Percentiles rank a stretch among this genome's conserved stretches.
Evolutionary conservation across 805 yeast species (phyloP).

Genomic region (Pichia scutulata): DNA sequence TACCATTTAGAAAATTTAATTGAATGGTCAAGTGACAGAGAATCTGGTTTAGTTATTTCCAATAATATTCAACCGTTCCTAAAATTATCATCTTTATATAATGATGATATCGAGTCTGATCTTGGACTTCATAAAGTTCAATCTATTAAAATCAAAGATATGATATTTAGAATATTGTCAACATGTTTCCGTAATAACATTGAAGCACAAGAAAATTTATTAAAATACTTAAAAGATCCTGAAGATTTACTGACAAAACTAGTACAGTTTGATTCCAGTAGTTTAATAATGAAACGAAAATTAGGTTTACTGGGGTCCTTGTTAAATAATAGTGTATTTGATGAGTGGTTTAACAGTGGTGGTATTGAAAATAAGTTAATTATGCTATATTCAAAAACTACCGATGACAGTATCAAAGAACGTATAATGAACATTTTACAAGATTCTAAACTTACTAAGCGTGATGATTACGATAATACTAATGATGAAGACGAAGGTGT

Average conservation of each 20-base stretch:
- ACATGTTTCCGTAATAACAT: conserved; percentile 70
- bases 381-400: conserved; percentile 15
- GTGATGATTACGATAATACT: conserved; percentile 7
- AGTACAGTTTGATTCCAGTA: conserved; percentile 5
- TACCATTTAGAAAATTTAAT: conserved; percentile 34
- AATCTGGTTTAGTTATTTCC: conserved; percentile 47
- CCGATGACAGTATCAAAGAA: conserved; percentile 23
- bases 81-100: conserved; percentile 22
- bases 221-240: conserved; percentile 14
- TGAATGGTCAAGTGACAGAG: conserved; percentile 62
- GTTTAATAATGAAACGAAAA: conserved; percentile 28
- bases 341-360: conserved; percentile 13
- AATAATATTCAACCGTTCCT: conserved; percentile 28
- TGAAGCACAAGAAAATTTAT: conserved; percentile 22
- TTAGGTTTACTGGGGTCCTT: conserved; percentile 47
- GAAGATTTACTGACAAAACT: conserved; percentile 16
- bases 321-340: conserved; percentile 31
- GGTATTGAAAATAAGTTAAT: conserved; percentile 21
- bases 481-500: conserved; percentile 7
- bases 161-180: conserved; percentile 52
- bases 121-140: conserved; percentile 12
- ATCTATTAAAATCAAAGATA: conserved; percentile 34
- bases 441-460: conserved; percentile 27
- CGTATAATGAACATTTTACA: conserved; percentile 41
- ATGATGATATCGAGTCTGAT: conserved; percentile 6